Evolutionary conservation across 768 basidiomycete species (phyloP).

Genomic region (Macrolepiota albuminosa): DNA sequence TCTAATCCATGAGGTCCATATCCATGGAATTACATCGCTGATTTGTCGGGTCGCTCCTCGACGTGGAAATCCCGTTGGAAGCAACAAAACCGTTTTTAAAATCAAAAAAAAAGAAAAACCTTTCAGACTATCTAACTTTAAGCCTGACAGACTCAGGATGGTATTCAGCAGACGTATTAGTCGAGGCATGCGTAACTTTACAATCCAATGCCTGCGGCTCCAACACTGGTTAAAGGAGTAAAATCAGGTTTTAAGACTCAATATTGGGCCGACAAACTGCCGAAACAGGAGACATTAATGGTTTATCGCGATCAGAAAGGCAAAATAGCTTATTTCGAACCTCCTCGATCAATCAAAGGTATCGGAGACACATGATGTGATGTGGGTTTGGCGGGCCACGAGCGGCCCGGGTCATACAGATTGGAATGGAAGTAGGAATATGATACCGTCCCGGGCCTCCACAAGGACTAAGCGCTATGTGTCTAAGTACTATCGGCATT

Average conservation of each 20-base stretch:
- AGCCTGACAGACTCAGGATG: neutral
- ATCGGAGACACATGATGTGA: neutral
- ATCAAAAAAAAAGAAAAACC: conserved; percentile 20
- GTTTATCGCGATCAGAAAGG: conserved; percentile 16
- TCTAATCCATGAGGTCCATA: neutral
- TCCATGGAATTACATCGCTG: conserved; percentile 14
- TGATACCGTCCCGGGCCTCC: neutral
- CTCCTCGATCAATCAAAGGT: conserved; percentile 22
- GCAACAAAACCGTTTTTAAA: neutral
- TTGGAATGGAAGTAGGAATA: neutral
- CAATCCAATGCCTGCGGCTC: too few species aligned
- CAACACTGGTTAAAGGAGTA: too few species aligned
- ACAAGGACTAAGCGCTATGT: neutral
- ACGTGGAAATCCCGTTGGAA: conserved; percentile 1
- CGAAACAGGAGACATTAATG: neutral
- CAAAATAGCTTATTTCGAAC: conserved; percentile 27
- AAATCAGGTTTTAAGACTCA: neutral
- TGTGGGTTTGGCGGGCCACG: conserved; percentile 3
- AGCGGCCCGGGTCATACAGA: conserved; percentile 7
- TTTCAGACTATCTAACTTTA: conserved; percentile 18
- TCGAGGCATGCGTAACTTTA: neutral
- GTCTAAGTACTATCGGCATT: neutral
- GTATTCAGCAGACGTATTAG: neutral
- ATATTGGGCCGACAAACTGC: neutral
- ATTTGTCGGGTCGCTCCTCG: conserved; percentile 15